Conservation (phyloP, 2,329 filamentous ascomycete genomes). For the Epicoccum nigrum region DNA sequence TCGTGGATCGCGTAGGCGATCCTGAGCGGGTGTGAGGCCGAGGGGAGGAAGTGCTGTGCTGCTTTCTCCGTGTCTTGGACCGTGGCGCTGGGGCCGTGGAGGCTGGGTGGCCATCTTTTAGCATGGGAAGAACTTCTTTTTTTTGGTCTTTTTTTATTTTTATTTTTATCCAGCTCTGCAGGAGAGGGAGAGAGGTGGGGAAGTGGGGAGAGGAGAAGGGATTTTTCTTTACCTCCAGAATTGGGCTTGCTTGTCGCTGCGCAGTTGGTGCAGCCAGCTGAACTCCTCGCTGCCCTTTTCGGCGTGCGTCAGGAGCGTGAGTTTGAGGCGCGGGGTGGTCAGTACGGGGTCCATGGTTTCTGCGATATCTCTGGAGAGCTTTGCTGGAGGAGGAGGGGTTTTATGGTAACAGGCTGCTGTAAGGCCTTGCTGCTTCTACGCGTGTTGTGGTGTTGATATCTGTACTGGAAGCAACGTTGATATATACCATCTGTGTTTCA, state of each 20-base stretch:
- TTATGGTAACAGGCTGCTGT: no score
- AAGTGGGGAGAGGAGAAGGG: no score
- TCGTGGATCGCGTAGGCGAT: conserved; percentile 5
- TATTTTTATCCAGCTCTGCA: no score
- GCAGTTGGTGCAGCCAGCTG: conserved; percentile 43
- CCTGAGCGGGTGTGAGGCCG: background rate
- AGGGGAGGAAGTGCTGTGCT: background rate
- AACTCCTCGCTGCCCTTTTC: conserved; percentile 40
- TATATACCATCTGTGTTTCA: background rate
- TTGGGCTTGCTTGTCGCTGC: conserved; percentile 37
- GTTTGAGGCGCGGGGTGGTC: conserved; percentile 38
- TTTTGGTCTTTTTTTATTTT: no score
- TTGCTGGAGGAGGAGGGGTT: no score
- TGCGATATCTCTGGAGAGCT: background rate
- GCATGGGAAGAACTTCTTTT: no score
- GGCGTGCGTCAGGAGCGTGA: conserved; percentile 38
- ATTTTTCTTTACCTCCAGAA: conserved; percentile 38
- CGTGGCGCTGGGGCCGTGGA: no score
- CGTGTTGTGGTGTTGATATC: background rate
- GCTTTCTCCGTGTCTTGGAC: conserved; percentile 1
- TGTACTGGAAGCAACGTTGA: background rate
- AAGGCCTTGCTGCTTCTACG: background rate
- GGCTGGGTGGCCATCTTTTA: no score
- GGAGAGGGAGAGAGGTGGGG: background rate
- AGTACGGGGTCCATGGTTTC: conserved; percentile 33